Conservation (phyloP, 805 yeast genomes). For the Candida sithepensis region DNA sequence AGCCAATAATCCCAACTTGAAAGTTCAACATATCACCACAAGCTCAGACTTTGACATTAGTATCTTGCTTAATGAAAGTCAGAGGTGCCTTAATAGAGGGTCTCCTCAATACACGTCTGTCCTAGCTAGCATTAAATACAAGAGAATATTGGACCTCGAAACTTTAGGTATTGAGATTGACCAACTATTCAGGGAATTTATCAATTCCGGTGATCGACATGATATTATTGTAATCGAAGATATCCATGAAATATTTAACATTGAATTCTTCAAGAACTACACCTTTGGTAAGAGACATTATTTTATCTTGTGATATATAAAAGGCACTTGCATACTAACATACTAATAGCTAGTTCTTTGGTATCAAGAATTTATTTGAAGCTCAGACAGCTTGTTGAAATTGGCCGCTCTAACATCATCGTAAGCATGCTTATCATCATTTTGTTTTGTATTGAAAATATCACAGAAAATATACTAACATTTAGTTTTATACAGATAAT, state of each 20-base stretch:
- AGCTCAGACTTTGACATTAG: constrained; percentile 13
- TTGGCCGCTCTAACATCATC: constrained; percentile 12
- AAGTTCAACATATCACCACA: constrained; percentile 16
- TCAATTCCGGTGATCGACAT: background rate
- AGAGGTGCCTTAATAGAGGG: background rate
- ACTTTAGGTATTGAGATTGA: constrained; percentile 11
- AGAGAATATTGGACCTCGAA: constrained; percentile 14
- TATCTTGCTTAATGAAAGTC: constrained; percentile 3
- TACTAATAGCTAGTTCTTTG: constrained; percentile 16
- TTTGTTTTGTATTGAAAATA: background rate
- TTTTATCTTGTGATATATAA: background rate
- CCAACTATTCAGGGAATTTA: background rate
- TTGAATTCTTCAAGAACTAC: constrained; percentile 21
- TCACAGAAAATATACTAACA: background rate
- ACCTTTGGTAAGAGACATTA: constrained; percentile 19
- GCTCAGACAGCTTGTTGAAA: constrained; percentile 23
- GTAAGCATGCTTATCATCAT: constrained; percentile 18
- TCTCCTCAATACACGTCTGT: background rate
- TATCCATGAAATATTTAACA: constrained; percentile 24
- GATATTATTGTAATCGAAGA: constrained; percentile 27
- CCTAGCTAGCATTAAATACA: constrained; percentile 8
- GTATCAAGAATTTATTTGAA: constrained; percentile 14
- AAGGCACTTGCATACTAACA: constrained; percentile 3
- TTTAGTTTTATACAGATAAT: constrained; percentile 6
- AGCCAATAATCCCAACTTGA: background rate